phyloP scores from a whole-genome alignment of 2,329 filamentous ascomycete genomes.

The Pyricularia grisea region DNA sequence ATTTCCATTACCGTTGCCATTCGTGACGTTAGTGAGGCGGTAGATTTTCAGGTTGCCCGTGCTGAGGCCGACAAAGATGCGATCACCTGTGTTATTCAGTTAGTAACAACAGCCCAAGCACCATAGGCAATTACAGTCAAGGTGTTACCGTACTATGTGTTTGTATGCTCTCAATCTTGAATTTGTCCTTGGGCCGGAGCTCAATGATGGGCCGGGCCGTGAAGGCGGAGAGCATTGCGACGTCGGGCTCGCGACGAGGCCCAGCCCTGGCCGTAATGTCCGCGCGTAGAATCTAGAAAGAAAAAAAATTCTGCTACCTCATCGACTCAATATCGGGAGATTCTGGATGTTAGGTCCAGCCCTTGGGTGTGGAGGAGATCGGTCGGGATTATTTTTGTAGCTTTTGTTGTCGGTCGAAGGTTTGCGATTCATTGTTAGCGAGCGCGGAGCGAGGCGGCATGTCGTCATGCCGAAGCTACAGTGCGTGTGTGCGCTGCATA shows the following conservation, averaged over 20 bases:
- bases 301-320: neutral
- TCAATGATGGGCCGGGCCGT: constrained; percentile 94
- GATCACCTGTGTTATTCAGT: constrained; percentile 53
- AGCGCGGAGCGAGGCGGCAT: neutral
- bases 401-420: neutral
- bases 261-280: neutral
- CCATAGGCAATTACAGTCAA: neutral
- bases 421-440: neutral
- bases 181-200: constrained; percentile 91
- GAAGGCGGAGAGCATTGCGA: constrained; percentile 91
- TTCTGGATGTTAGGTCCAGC: neutral
- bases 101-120: constrained; percentile 4
- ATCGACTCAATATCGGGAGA: neutral
- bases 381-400: neutral
- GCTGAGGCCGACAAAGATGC: constrained; percentile 84
- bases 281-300: neutral
- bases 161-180: constrained; percentile 90
- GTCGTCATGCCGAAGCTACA: neutral
- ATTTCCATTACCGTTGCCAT: constrained; percentile 12
- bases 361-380: neutral
- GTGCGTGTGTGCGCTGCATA: neutral
- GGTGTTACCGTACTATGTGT: constrained; percentile 57
- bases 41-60: constrained; percentile 85
- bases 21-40: constrained; percentile 64
- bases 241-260: constrained; percentile 25